Evolutionary conservation across 2,329 filamentous ascomycete genomes (phyloP).

Genomic region (Monilinia laxa): DNA sequence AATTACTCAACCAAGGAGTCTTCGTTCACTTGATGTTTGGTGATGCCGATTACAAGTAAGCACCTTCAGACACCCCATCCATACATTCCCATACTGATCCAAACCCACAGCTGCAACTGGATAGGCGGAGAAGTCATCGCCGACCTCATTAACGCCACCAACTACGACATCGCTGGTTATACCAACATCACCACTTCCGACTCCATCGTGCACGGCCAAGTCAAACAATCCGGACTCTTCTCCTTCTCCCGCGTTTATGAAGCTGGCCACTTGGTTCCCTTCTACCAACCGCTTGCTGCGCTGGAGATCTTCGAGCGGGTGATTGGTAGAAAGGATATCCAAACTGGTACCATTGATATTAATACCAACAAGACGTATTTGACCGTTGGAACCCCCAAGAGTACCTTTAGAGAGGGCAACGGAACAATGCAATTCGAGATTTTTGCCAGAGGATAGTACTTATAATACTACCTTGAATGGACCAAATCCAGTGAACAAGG

Average conservation of each 20-base stretch:
- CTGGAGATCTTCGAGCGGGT: slow-evolving; percentile 53
- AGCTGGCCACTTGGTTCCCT: slow-evolving; percentile 58
- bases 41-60: slow-evolving; percentile 48
- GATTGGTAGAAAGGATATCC: slow-evolving; percentile 51
- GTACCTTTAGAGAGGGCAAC: slow-evolving; percentile 36
- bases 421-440: slow-evolving; percentile 47
- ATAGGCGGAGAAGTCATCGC: slow-evolving; percentile 70
- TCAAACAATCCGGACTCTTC: slow-evolving; percentile 72
- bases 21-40: slow-evolving; percentile 66
- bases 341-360: slow-evolving; percentile 51
- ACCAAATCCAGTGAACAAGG: slow-evolving; percentile 39
- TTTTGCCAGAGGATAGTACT: slow-evolving; percentile 45
- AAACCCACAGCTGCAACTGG: slow-evolving; percentile 62
- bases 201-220: slow-evolving; percentile 63
- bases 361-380: slow-evolving; percentile 32
- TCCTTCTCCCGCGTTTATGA: slow-evolving; percentile 65
- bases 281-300: slow-evolving; percentile 53
- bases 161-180: slow-evolving; percentile 64
- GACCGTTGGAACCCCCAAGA: slow-evolving; percentile 31
- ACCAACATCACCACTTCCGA: slow-evolving; percentile 66
- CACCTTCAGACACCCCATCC: slow-evolving; percentile 47
- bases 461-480: slow-evolving; percentile 48
- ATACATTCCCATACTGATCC: slow-evolving; percentile 51
- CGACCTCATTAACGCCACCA: slow-evolving; percentile 52
- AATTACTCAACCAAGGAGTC: slow-evolving; percentile 61